Conservation (phyloP, 139 green algal species). For the Pleodorina starrii region DNA sequence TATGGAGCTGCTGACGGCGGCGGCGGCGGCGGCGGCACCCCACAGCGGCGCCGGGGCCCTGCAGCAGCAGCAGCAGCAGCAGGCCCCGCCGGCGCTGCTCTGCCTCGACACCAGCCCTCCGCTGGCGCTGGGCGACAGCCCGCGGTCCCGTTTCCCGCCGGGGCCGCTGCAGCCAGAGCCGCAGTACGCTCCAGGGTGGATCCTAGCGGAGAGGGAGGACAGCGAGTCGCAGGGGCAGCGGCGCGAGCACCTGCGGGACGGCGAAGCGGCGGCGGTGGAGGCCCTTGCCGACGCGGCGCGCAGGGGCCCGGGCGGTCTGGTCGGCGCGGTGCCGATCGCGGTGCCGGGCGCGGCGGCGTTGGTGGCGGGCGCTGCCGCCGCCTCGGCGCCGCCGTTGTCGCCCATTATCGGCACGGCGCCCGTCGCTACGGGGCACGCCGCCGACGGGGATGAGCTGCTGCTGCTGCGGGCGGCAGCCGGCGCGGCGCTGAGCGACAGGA, state of each 20-base stretch:
- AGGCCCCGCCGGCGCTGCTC: background rate
- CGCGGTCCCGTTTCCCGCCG: background rate
- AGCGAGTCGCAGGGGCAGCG: too few species aligned
- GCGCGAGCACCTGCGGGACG: too few species aligned
- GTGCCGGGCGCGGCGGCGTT: too few species aligned
- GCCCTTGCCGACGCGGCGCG: too few species aligned
- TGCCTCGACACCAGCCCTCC: background rate
- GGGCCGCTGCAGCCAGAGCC: background rate
- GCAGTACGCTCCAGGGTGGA: background rate
- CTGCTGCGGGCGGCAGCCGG: background rate
- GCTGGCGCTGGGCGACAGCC: background rate
- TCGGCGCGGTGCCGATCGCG: too few species aligned
- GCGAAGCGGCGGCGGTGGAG: too few species aligned
- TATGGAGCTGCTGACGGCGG: background rate
- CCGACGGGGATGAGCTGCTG: background rate
- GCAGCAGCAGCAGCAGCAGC: too few species aligned
- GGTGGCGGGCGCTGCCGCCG: background rate
- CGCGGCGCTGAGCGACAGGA: background rate
- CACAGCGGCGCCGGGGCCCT: too few species aligned
- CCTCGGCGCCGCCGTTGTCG: background rate
- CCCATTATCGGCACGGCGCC: too few species aligned
- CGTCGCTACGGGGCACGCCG: too few species aligned
- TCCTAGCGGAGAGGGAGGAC: background rate
- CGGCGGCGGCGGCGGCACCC: too few species aligned
- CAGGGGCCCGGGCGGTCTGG: too few species aligned